These are phyloP conservation scores for Leccinum pellstonianum DNA, from an alignment of 768 basidiomycete genomes.

Conservation along the genomic window DNA sequence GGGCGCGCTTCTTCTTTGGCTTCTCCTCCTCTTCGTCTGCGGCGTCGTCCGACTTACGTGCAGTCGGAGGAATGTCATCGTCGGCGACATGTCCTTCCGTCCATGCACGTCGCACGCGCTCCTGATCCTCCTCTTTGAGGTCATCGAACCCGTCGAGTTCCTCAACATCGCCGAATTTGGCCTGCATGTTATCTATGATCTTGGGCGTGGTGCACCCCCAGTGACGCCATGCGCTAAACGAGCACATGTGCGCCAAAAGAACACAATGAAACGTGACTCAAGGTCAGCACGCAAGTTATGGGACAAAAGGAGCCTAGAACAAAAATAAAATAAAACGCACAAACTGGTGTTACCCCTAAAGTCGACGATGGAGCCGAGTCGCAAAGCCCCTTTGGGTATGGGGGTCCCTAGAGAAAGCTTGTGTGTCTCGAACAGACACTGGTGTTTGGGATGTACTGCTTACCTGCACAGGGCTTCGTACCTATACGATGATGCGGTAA, in stretches of 20 bases:
- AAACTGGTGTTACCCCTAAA: slow-evolving; percentile 67
- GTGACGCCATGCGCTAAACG: slow-evolving; percentile 73
- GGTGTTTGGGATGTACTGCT: slow-evolving; percentile 13
- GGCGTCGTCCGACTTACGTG: slow-evolving; percentile 54
- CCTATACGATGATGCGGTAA: slow-evolving; percentile 42
- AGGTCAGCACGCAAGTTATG: not conserved
- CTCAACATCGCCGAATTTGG: slow-evolving; percentile 49
- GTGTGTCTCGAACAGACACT: slow-evolving; percentile 9
- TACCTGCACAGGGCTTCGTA: slow-evolving; percentile 74
- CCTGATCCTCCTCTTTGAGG: slow-evolving; percentile 65
- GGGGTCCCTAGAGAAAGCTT: slow-evolving; percentile 49
- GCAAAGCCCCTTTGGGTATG: slow-evolving; percentile 70
- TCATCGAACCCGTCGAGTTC: slow-evolving; percentile 89
- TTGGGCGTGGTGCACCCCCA: slow-evolving; percentile 83
- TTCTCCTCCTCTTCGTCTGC: slow-evolving; percentile 53
- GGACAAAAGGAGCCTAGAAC: slow-evolving; percentile 1
- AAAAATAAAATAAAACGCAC: slow-evolving; percentile 37
- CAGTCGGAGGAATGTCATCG: slow-evolving; percentile 78
- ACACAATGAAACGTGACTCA: not conserved
- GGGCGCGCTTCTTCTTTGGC: slow-evolving; percentile 49
- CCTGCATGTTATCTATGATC: slow-evolving; percentile 72
- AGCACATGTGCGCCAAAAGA: not conserved
- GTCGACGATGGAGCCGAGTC: slow-evolving; percentile 75
- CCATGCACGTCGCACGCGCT: slow-evolving; percentile 68
- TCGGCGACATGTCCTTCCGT: slow-evolving; percentile 76